phyloP scores from a whole-genome alignment of 371 early-diverging fungal species.

The Lichtheimia hyalospora region DNA sequence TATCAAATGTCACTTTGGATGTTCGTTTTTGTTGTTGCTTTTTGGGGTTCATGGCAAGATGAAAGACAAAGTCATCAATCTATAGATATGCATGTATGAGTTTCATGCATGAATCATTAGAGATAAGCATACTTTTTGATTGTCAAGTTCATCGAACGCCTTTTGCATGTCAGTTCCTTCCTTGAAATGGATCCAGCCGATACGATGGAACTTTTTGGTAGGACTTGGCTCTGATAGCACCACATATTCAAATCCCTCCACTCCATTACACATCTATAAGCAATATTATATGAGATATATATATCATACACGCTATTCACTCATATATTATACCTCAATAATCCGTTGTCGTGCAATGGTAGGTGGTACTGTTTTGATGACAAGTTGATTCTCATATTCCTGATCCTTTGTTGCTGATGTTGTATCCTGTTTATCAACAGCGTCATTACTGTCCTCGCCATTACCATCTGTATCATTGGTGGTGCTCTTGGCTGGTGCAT shows the following conservation, averaged over 20 bases:
- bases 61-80: conserved; percentile 77
- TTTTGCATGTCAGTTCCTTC: conserved; percentile 78
- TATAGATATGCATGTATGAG: conserved; percentile 8
- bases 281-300: not conserved
- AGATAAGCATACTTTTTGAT: conserved; percentile 26
- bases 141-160: conserved; percentile 66
- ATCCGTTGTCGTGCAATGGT: conserved; percentile 72
- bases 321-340: conserved; percentile 56
- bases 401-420: conserved; percentile 15
- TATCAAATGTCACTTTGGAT: conserved; percentile 63
- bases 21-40: conserved; percentile 44
- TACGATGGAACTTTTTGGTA: conserved; percentile 79
- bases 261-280: conserved; percentile 63
- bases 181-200: conserved; percentile 92
- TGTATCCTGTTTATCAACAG: conserved; percentile 2
- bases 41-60: conserved; percentile 67
- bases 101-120: no score
- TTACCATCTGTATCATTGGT: conserved; percentile 13
- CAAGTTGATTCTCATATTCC: conserved; percentile 58
- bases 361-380: conserved; percentile 84
- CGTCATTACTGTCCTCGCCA: conserved; percentile 20
- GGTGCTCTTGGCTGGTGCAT: conserved; percentile 30
- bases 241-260: conserved; percentile 82
- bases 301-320: no score
- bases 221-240: conserved; percentile 87